phyloP scores from a whole-genome alignment of 345 rosid species.

The Passiflora organensis region DNA sequence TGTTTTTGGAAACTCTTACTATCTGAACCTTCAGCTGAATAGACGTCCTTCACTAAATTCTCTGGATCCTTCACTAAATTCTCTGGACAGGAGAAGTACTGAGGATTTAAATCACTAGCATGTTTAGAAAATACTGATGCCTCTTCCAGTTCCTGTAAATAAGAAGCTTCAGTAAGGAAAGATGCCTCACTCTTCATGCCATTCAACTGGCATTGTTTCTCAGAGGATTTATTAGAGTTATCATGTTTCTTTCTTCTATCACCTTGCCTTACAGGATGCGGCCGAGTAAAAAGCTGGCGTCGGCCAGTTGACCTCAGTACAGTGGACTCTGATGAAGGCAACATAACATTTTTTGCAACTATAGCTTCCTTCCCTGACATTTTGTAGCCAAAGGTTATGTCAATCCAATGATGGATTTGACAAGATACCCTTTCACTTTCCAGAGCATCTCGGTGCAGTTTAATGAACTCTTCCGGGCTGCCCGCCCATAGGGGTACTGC shows the following conservation, averaged over 20 bases:
- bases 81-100: conserved; percentile 31
- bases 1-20: conserved; percentile 26
- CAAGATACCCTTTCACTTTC: conserved; percentile 72
- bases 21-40: conserved; percentile 27
- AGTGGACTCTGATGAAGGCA: conserved; percentile 68
- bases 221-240: conserved; percentile 25
- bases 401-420: conserved; percentile 82
- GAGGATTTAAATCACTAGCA: conserved; percentile 61
- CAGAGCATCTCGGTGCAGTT: conserved; percentile 76
- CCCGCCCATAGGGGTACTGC: conserved; percentile 86
- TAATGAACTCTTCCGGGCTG: conserved; percentile 78
- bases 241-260: conserved; percentile 27
- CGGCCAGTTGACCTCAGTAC: conserved; percentile 76
- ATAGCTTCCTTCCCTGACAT: conserved; percentile 87
- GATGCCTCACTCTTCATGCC: conserved; percentile 35
- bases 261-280: conserved; percentile 64
- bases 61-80: conserved; percentile 16
- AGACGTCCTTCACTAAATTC: conserved; percentile 17
- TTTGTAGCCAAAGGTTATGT: conserved; percentile 87
- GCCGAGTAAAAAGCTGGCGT: conserved; percentile 69
- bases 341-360: conserved; percentile 88
- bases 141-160: conserved; percentile 65
- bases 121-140: conserved; percentile 69
- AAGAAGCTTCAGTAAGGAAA: conserved; percentile 42
- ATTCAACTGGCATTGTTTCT: conserved; percentile 30